A percentile compares a stretch with the other conserved stretches of the same genome.
Evolutionary conservation across 768 basidiomycete genomes (phyloP).

Genomic region (Dioszegia hungarica): DNA sequence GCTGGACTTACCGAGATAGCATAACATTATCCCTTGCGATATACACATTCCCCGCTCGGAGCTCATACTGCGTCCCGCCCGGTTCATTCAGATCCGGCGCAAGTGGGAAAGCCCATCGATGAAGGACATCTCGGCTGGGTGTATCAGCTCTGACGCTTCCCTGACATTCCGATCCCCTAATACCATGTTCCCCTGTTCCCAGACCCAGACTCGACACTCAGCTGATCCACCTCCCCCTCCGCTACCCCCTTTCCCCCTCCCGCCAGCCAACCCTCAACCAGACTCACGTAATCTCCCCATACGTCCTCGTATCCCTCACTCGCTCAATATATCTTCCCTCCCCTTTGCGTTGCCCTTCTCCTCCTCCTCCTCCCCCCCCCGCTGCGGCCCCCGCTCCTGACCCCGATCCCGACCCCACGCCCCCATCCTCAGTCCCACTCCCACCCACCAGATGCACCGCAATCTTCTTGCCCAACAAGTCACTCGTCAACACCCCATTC

Average conservation of each 20-base stretch:
- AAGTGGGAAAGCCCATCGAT: conserved; percentile 90
- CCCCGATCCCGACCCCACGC: too few relatives aligned
- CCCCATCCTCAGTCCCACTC: too few relatives aligned
- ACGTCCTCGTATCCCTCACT: conserved; percentile 86
- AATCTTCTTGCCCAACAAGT: conserved; percentile 89
- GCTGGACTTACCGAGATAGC: conserved; percentile 66
- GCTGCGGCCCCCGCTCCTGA: too few relatives aligned
- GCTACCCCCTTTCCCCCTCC: too few relatives aligned
- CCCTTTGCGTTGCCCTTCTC: too few relatives aligned
- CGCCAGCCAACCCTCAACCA: too few relatives aligned
- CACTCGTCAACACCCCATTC: conserved; percentile 87
- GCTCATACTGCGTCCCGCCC: conserved; percentile 71
- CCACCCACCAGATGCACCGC: conserved; percentile 75
- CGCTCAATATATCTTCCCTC: conserved; percentile 81
- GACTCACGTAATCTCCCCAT: conserved; percentile 68
- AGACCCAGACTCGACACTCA: too few relatives aligned
- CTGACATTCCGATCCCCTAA: neutral
- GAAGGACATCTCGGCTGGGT: conserved; percentile 70
- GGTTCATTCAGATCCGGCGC: conserved; percentile 93
- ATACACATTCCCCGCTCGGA: conserved; percentile 82
- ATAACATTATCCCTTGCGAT: conserved; percentile 72
- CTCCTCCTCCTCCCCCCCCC: too few relatives aligned
- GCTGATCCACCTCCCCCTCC: too few relatives aligned
- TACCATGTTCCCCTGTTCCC: too few relatives aligned
- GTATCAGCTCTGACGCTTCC: neutral